Percentiles rank a stretch among this genome's conserved stretches.
These are phyloP conservation scores for Nitzschia sp. DNA, from an alignment of 108 stramenopile genomes.

Conservation along the genomic window DNA sequence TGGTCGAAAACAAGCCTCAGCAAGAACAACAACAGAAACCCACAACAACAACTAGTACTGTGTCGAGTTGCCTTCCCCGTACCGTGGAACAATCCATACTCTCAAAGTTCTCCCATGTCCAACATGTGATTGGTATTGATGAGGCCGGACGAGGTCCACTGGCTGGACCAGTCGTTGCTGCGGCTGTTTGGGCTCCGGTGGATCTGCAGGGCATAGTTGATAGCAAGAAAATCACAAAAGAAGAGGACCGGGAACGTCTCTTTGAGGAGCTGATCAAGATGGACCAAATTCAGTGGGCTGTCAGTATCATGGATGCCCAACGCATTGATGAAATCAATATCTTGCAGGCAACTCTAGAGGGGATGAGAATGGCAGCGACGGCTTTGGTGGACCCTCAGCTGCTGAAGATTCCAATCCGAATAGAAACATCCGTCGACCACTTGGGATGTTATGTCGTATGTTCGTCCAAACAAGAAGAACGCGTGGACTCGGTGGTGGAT, in stretches of 20 bases:
- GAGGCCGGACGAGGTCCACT: slow-evolving; percentile 99
- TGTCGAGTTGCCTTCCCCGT: slow-evolving; percentile 4
- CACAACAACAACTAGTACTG: not conserved
- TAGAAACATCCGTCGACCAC: slow-evolving; percentile 38
- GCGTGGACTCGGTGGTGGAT: not conserved
- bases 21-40: not conserved
- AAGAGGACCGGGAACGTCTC: slow-evolving; percentile 60
- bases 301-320: slow-evolving; percentile 74
- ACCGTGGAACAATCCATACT: not conserved
- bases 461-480: not conserved
- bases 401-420: slow-evolving; percentile 25
- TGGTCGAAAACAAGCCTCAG: not conserved
- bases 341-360: slow-evolving; percentile 92
- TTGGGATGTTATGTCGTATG: slow-evolving; percentile 65
- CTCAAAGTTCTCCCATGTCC: not conserved
- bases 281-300: slow-evolving; percentile 76
- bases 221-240: slow-evolving; percentile 89
- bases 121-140: slow-evolving; percentile 57
- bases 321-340: slow-evolving; percentile 98
- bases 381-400: slow-evolving; percentile 18
- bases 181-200: slow-evolving; percentile 65
- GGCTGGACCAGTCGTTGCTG: slow-evolving; percentile 89
- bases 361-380: slow-evolving; percentile 79
- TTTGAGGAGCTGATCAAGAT: slow-evolving; percentile 37
- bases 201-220: slow-evolving; percentile 85